Percentiles rank a stretch among this genome's conserved stretches.
phyloP scores from a whole-genome alignment of 1,284 basidiomycete species.

The Boletus sp. region DNA sequence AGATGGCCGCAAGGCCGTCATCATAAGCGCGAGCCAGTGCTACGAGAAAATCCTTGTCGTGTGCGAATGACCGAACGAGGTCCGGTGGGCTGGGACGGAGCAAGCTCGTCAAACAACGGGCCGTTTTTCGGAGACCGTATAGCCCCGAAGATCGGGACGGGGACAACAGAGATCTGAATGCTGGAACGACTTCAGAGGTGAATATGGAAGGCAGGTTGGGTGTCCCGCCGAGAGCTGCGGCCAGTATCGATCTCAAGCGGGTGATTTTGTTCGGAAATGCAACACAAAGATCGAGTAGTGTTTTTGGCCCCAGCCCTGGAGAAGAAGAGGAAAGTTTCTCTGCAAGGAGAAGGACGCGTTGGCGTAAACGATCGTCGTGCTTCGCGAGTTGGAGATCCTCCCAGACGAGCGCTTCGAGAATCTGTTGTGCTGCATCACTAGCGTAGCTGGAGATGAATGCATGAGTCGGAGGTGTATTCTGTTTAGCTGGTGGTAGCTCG shows the following conservation, averaged over 20 bases:
- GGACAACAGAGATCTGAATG: constrained; percentile 55
- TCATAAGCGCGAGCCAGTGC: constrained; percentile 64
- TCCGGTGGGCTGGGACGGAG: constrained; percentile 53
- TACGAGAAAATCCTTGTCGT: constrained; percentile 54
- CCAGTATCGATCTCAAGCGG: constrained; percentile 50
- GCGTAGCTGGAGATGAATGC: constrained; percentile 62
- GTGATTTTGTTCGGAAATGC: constrained; percentile 53
- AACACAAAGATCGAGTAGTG: constrained; percentile 64
- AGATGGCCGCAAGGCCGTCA: constrained; percentile 53
- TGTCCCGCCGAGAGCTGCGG: constrained; percentile 41
- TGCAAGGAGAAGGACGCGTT: constrained; percentile 57
- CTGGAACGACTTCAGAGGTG: constrained; percentile 52
- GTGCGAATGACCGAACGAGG: constrained; percentile 54
- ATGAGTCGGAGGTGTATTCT: constrained; percentile 47
- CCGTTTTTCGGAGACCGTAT: constrained; percentile 65
- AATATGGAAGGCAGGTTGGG: constrained; percentile 41
- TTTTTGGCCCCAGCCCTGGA: constrained; percentile 51
- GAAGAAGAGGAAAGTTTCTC: constrained; percentile 49
- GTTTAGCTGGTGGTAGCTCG: constrained; percentile 50
- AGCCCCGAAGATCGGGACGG: constrained; percentile 51
- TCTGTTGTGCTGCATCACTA: constrained; percentile 53
- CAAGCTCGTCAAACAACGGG: constrained; percentile 59
- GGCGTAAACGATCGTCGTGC: constrained; percentile 52
- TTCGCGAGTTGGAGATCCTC: constrained; percentile 34
- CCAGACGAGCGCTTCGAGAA: constrained; percentile 64